Evolutionary conservation across 257 asterid genomes (phyloP).

Genomic region (Thymus quinquecostatus): DNA sequence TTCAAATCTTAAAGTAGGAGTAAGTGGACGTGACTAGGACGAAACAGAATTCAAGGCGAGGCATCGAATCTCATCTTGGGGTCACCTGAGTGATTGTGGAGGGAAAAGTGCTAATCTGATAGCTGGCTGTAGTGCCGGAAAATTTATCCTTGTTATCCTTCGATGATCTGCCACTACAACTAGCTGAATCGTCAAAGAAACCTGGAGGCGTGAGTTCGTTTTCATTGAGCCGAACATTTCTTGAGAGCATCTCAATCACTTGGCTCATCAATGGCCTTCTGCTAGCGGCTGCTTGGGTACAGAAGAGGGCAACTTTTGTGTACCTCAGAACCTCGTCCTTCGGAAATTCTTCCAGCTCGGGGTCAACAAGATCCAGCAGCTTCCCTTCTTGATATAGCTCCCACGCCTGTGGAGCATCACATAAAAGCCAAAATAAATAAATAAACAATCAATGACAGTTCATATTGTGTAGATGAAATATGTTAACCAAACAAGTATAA

Average conservation of each 20-base stretch:
- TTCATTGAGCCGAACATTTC: slow-evolving; percentile 69
- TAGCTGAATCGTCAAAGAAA: slow-evolving; percentile 57
- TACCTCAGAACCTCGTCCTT: slow-evolving; percentile 64
- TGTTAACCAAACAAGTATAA: background rate
- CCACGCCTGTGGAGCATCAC: slow-evolving; percentile 61
- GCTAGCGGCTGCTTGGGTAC: slow-evolving; percentile 79
- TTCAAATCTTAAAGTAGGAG: background rate
- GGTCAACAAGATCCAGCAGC: slow-evolving; percentile 73
- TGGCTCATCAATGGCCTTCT: slow-evolving; percentile 95
- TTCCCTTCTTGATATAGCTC: slow-evolving; percentile 64
- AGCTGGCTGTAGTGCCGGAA: slow-evolving; percentile 53
- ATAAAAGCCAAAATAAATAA: background rate
- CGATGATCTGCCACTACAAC: slow-evolving; percentile 30
- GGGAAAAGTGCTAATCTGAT: slow-evolving; percentile 56
- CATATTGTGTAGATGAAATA: too few relatives aligned
- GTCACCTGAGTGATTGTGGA: slow-evolving; percentile 59
- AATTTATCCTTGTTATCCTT: slow-evolving; percentile 52
- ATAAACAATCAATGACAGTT: too few relatives aligned
- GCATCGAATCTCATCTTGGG: slow-evolving; percentile 57
- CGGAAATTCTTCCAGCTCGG: slow-evolving; percentile 61
- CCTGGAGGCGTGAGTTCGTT: slow-evolving; percentile 83
- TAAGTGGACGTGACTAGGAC: background rate
- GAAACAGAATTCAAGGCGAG: background rate
- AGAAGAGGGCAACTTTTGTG: slow-evolving; percentile 85
- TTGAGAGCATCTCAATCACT: slow-evolving; percentile 77